These are phyloP conservation scores for Heterobasidion parviporum DNA, from an alignment of 1,284 basidiomycete species.

Conservation along the genomic window DNA sequence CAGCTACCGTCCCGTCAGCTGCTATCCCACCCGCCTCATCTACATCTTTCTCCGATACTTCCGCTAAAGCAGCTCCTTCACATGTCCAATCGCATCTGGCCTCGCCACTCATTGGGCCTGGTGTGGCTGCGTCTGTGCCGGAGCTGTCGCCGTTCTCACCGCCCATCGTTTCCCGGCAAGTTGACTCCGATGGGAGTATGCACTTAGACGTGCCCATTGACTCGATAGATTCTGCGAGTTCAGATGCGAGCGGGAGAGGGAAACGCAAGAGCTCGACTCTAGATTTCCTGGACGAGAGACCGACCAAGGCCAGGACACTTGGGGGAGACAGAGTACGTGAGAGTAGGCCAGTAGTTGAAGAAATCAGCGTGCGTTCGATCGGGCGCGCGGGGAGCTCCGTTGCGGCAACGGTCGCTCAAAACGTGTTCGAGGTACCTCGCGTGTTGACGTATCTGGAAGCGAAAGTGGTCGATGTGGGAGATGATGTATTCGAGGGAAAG, in stretches of 20 bases:
- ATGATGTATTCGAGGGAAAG: conserved; percentile 68
- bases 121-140: too few relatives aligned
- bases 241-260: conserved; percentile 15
- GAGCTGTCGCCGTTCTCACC: too few relatives aligned
- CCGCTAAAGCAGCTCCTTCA: conserved; percentile 2
- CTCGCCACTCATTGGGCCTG: too few relatives aligned
- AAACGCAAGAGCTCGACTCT: conserved; percentile 39
- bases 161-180: neutral
- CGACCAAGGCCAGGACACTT: conserved; percentile 50
- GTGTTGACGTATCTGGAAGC: conserved; percentile 51
- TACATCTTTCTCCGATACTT: conserved; percentile 4
- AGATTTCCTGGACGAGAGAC: conserved; percentile 34
- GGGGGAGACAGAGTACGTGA: conserved; percentile 63
- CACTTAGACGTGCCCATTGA: conserved; percentile 48
- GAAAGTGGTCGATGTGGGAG: conserved; percentile 48
- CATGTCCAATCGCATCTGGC: conserved; percentile 8
- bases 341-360: conserved; percentile 30
- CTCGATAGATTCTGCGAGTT: conserved; percentile 28
- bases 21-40: neutral
- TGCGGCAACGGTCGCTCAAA: conserved; percentile 5
- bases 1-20: conserved; percentile 6
- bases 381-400: neutral
- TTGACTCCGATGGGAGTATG: conserved; percentile 15
- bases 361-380: conserved; percentile 26
- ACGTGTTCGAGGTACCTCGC: conserved; percentile 35